Base-by-base conservation (phyloP, 2,329 filamentous ascomycete genomes). In the Ophiostoma australiae region DNA sequence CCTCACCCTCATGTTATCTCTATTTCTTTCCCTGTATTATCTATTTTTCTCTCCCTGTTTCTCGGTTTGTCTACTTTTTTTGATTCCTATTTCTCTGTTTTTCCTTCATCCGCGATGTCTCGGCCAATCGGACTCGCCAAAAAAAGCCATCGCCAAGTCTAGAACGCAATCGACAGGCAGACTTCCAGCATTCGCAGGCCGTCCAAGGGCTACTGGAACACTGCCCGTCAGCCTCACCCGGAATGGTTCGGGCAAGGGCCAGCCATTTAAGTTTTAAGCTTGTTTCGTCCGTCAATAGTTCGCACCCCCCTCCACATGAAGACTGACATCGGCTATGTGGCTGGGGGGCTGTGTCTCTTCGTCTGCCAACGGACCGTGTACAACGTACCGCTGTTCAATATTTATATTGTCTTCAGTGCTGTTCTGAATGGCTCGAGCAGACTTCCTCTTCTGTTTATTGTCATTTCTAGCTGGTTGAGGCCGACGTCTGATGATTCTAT, bases 161-260 rank as follows among this genome's bases (percentile, higher is more conserved):
- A 55, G 52, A 55, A 55, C 52, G 52, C n/a, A 55, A 55, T 55
- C 27, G 20, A 55, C 52, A 55, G 52, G 52, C 52, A 55, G 52
- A 55, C 15, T 55, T 27, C 23, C 52, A 55, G n/a, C 10, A 27
- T 11, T 23, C n/a, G n/a, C 23, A 27, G 52, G 15, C 27, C 23
- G 8, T 17, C 17, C 15, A 48, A 48, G 20, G 41, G 17, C 15
- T 48, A 27, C 27, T 55, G n/a, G 27, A 55, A 55, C 52, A 55
- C n/a, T 10, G n/a, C 1, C 52, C 52, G 23, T 55, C 52, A 55
- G 52, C 52, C 52, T 55, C 52, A 27, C 20, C n/a, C 23, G 11
- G 52, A 55, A 23, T 55, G 52, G 52, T 27, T 20, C 23, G 8
- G 52, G 11, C 4, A 48, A 48, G 17, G 13, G 15, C 15, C 11